Evolutionary conservation across 2,329 filamentous ascomycete species (phyloP).

Genomic region (Orbilia ellipsospora): DNA sequence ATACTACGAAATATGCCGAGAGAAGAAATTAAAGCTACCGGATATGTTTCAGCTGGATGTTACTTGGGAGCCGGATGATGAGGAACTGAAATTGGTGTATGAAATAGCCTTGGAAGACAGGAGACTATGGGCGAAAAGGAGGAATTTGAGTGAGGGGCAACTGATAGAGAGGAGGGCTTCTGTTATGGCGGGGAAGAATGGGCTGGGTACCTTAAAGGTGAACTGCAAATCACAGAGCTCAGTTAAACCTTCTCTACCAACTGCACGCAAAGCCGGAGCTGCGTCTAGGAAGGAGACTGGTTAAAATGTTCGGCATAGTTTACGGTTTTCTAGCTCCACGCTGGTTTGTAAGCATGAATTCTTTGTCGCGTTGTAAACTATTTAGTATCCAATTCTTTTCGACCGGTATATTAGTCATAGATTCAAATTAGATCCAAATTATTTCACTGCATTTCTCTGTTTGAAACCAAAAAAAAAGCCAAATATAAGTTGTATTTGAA

Average conservation of each 20-base stretch:
- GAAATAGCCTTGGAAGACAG: constrained; percentile 22
- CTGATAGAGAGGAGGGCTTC: too few relatives aligned
- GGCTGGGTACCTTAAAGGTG: not conserved
- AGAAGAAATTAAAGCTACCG: constrained; percentile 56
- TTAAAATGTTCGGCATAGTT: not conserved
- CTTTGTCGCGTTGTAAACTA: not conserved
- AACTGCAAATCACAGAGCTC: not conserved
- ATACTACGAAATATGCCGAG: constrained; percentile 59
- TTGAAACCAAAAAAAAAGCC: too few relatives aligned
- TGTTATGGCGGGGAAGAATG: constrained; percentile 7
- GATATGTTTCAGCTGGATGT: constrained; percentile 59
- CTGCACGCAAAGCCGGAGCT: not conserved
- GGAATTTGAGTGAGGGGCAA: constrained; percentile 17
- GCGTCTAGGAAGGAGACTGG: too few relatives aligned
- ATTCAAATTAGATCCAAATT: too few relatives aligned
- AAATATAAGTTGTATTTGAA: too few relatives aligned
- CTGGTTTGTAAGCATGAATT: not conserved
- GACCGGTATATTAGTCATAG: too few relatives aligned
- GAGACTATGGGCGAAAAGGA: constrained; percentile 15
- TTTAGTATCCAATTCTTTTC: too few relatives aligned
- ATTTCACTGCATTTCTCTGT: too few relatives aligned
- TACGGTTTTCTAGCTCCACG: too few relatives aligned
- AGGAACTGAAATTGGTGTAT: constrained; percentile 22
- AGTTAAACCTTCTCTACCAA: not conserved
- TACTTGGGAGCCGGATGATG: constrained; percentile 55